Evolutionary conservation across 2,329 filamentous ascomycete genomes (phyloP), one percentile per base, ranked within the genome.

Genomic region (Cadophora malorum): DNA sequence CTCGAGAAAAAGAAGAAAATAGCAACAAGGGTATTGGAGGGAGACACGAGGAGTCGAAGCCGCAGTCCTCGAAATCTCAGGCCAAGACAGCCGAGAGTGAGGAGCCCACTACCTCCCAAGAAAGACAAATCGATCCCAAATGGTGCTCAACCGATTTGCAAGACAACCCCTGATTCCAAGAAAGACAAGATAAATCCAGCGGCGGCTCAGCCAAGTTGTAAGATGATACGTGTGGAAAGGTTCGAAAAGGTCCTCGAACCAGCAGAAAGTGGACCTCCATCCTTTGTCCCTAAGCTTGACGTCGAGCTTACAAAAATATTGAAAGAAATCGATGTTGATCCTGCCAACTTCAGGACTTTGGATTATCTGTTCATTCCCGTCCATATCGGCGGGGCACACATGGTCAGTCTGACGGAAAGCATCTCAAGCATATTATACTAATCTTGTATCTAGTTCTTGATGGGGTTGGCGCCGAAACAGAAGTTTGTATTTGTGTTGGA

Each of bases 291-390:
- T 58, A 16, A 41, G 4, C 14, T 35, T 38, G 55, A 23, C 1
- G n/a, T 9, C 8, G 31, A 38, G 38, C 31, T 58, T 19, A 41
- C 19, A 23, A 23, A 21, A 8, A 58, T 58, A 33, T 21, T 58
- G 55, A 4, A 58, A 38, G 19, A 58, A 8, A 38, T 58, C n/a
- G 31, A 58, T n/a, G 35, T 31, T 38, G 35, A 31, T 38, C 55
- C 55, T 10, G 31, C 31, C 31, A 58, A 58, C 12, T 58, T 58
- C n/a, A 58, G n/a, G n/a, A 58, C 19, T 58, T 58, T 58, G 33
- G 55, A 58, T 58, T 58, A 38, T 9, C 31, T 41, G 31, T 58
- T 58, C 31, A 58, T 58, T 5, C 55, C 55, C 3, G 21, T 58
- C 21, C 55, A 58, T 12, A 12, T 38, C 12, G 23, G 14, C 1